Evolutionary conservation across 768 basidiomycete species (phyloP), one percentile per base, ranked within the genome.

Genomic region (Collybiopsis luxurians): DNA sequence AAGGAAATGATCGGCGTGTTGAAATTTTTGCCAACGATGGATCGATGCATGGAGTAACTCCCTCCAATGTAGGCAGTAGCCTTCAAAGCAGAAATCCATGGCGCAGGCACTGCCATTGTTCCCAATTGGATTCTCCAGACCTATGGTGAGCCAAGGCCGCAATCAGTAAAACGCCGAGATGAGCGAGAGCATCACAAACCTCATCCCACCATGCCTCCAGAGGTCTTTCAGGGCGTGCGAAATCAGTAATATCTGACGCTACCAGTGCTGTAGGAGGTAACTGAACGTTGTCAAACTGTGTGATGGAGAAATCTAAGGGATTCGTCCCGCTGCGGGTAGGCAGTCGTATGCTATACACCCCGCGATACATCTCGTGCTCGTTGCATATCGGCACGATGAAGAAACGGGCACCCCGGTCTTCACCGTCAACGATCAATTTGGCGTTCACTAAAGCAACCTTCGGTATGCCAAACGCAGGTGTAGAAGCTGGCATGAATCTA

Each of bases 401-500:
- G 61, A 79, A 79, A 15, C 80, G 76, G 57, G 73, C 69, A 6
- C 84, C 83, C 38, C 73, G 74, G 61, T 84, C 77, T 56, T 79
- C 67, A 9, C 74, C 75, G 45, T 80, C 71, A 9, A 84, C 75
- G 19, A 84, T 78, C 26, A 85, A 67, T 34, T 74, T 73, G 12
- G 83, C 83, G 75, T 83, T 81, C 26, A 84, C 81, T 30, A 85
- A 60, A 13, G 82, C 81, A 4, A 84, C 71, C 58, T 82, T 83
- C 1, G 80, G 71, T n/a, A 82, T 72, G 4, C 77, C 76, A 61
- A 81, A 82, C 6, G 70, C 64, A 1, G 83, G 82, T 11, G 78
- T 79, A 3, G 83, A 79, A 23, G 81, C 76, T 9, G 83, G 82
- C 82, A 85, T 84, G 61, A 82, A 84, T 60, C 84, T 84, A 56